phyloP scores from a whole-genome alignment of 768 basidiomycete genomes.

The button mushroom (Agaricus bisporus) region DNA sequence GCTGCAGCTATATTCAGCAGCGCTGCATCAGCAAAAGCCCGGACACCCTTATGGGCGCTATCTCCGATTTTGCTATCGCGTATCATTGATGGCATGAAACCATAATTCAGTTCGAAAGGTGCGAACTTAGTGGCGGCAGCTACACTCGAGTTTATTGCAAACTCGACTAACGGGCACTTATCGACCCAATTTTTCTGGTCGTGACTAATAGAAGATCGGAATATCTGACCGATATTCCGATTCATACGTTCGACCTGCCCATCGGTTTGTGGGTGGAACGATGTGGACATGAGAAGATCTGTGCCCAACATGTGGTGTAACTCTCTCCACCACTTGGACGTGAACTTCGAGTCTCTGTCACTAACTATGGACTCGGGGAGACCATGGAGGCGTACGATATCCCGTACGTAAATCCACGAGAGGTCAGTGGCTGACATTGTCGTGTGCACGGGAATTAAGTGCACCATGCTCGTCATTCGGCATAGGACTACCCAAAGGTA shows the following conservation, averaged over 20 bases:
- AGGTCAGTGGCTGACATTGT: conserved; percentile 19
- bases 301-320: conserved; percentile 21
- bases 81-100: conserved; percentile 18
- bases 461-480: conserved; percentile 25
- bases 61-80: background rate
- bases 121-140: conserved; percentile 25
- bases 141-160: conserved; percentile 25
- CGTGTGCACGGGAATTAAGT: conserved; percentile 23
- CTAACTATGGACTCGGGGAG: conserved; percentile 23
- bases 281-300: conserved; percentile 26
- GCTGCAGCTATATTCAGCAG: conserved; percentile 19
- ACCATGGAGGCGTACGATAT: conserved; percentile 25
- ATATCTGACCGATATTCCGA: conserved; percentile 23
- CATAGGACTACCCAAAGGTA: conserved; percentile 26
- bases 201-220: conserved; percentile 15
- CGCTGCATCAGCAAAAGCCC: conserved; percentile 19
- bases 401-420: conserved; percentile 21
- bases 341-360: conserved; percentile 31
- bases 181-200: conserved; percentile 28
- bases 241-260: conserved; percentile 25
- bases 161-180: conserved; percentile 26
- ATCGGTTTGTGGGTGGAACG: conserved; percentile 38
- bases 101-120: conserved; percentile 24
- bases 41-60: conserved; percentile 14
- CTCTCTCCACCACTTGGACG: conserved; percentile 26